A percentile compares a stretch with the other conserved stretches of the same genome.
phyloP scores from a whole-genome alignment of 139 green algal species.

The Chlorella vulgaris region DNA sequence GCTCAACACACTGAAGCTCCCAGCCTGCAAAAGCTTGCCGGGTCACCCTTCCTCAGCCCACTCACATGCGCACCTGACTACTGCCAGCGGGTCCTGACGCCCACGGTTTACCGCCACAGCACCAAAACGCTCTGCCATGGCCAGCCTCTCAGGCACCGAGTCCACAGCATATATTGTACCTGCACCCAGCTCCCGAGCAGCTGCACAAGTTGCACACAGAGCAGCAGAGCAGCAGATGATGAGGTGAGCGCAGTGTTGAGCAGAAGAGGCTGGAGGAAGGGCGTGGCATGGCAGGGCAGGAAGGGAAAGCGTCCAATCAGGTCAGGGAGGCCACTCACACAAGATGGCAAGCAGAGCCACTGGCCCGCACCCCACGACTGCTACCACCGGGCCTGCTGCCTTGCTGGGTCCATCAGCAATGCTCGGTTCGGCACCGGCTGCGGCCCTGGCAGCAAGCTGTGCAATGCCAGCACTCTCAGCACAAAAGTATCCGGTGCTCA shows the following conservation, averaged over 20 bases:
- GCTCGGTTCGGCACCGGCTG: constrained; percentile 11
- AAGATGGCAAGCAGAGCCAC: constrained; percentile 71
- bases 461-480: constrained; percentile 30
- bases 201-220: background rate
- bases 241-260: background rate
- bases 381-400: constrained; percentile 46
- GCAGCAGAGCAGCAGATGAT: too few species aligned
- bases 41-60: background rate
- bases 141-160: constrained; percentile 60
- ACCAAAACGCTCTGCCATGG: constrained; percentile 52
- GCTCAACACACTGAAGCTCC: background rate
- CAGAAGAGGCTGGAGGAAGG: background rate
- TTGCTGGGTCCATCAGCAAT: too few species aligned
- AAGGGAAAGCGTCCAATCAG: background rate
- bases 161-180: constrained; percentile 63
- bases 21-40: background rate
- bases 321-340: constrained; percentile 13
- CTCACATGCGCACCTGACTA: constrained; percentile 7
- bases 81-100: background rate
- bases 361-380: constrained; percentile 73
- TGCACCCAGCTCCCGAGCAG: background rate
- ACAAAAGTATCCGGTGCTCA: constrained; percentile 39
- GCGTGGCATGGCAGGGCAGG: background rate
- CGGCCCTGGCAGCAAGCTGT: background rate
- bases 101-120: constrained; percentile 43